A percentile compares a stretch with the other conserved stretches of the same genome.
Conservation (phyloP, 192 early-diverging fungal genomes). For the Entomortierella chlamydospora region DNA sequence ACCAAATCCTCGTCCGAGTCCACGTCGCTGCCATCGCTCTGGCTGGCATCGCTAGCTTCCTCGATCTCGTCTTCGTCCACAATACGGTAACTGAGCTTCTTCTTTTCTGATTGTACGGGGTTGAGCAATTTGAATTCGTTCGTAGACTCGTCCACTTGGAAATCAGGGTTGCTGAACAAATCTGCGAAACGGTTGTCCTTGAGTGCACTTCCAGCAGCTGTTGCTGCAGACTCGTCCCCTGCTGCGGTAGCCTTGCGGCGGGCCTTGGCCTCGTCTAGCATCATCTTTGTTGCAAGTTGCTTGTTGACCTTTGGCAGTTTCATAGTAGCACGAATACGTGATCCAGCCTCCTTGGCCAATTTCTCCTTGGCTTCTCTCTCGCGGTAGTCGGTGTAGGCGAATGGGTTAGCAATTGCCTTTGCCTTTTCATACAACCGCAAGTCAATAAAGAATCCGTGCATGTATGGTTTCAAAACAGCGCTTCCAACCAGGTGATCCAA, state of each 20-base stretch:
- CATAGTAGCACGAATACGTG: slow-evolving; percentile 88
- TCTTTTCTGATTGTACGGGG: slow-evolving; percentile 54
- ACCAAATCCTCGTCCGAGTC: slow-evolving; percentile 54
- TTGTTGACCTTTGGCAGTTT: slow-evolving; percentile 95
- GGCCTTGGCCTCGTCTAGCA: slow-evolving; percentile 54
- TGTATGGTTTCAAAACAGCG: slow-evolving; percentile 93
- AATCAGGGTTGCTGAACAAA: slow-evolving; percentile 92
- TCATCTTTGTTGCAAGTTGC: slow-evolving; percentile 77
- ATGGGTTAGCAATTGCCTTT: slow-evolving; percentile 95
- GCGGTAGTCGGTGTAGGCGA: slow-evolving; percentile 93
- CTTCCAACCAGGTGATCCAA: slow-evolving; percentile 94
- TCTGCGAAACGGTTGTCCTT: slow-evolving; percentile 88
- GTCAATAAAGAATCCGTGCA: slow-evolving; percentile 99
- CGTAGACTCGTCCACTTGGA: slow-evolving; percentile 86
- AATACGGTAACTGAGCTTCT: slow-evolving; percentile 54
- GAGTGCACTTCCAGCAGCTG: slow-evolving; percentile 68
- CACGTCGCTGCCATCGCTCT: slow-evolving; percentile 54
- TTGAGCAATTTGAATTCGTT: slow-evolving; percentile 85
- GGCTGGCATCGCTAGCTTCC: slow-evolving; percentile 38
- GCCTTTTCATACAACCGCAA: slow-evolving; percentile 96
- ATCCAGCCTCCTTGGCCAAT: slow-evolving; percentile 84
- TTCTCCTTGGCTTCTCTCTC: slow-evolving; percentile 82
- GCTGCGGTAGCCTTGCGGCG: slow-evolving; percentile 53
- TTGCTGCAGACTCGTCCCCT: slow-evolving; percentile 47
- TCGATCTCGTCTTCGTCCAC: slow-evolving; percentile 52